phyloP scores from a whole-genome alignment of 179 eudicot species.

The Patellifolia procumbens region DNA sequence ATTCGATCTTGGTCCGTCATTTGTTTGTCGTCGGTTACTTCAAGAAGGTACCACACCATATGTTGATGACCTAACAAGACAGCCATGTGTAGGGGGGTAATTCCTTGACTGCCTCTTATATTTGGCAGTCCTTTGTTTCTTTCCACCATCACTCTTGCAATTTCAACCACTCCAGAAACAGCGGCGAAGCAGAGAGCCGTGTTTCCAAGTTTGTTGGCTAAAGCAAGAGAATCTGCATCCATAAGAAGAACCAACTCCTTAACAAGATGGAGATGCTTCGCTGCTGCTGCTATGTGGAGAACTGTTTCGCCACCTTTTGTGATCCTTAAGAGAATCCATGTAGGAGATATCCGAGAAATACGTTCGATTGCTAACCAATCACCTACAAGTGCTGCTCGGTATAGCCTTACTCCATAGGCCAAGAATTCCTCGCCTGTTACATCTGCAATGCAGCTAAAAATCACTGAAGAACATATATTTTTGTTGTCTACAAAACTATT shows the following conservation, averaged over 20 bases:
- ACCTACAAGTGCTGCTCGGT: slow-evolving; percentile 22
- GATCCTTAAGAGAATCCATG: slow-evolving; percentile 16
- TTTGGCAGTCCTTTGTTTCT: slow-evolving; percentile 25
- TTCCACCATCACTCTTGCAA: slow-evolving; percentile 35
- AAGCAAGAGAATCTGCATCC: slow-evolving; percentile 10
- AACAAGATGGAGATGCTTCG: slow-evolving; percentile 23
- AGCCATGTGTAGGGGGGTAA: slow-evolving; percentile 41
- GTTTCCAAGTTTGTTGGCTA: slow-evolving; percentile 31
- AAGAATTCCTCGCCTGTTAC: slow-evolving; percentile 13
- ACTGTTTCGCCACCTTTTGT: slow-evolving; percentile 32
- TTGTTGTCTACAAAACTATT: background rate
- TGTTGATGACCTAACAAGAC: slow-evolving; percentile 36
- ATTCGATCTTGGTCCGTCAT: slow-evolving; percentile 17
- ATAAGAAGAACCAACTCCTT: slow-evolving; percentile 14
- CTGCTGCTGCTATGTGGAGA: slow-evolving; percentile 33
- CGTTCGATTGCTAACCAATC: slow-evolving; percentile 11
- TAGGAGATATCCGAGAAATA: background rate
- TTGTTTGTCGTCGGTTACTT: slow-evolving; percentile 22
- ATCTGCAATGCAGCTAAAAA: background rate
- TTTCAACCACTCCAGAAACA: slow-evolving; percentile 35
- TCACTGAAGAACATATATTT: background rate
- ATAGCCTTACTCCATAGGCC: slow-evolving; percentile 11
- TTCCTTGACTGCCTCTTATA: slow-evolving; percentile 34
- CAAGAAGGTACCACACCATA: slow-evolving; percentile 36
- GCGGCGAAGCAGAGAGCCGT: slow-evolving; percentile 47